Evolutionary conservation across 257 asterid species (phyloP), one percentile per base, ranked within the genome.

Genomic region (Cinchona pubescens): DNA sequence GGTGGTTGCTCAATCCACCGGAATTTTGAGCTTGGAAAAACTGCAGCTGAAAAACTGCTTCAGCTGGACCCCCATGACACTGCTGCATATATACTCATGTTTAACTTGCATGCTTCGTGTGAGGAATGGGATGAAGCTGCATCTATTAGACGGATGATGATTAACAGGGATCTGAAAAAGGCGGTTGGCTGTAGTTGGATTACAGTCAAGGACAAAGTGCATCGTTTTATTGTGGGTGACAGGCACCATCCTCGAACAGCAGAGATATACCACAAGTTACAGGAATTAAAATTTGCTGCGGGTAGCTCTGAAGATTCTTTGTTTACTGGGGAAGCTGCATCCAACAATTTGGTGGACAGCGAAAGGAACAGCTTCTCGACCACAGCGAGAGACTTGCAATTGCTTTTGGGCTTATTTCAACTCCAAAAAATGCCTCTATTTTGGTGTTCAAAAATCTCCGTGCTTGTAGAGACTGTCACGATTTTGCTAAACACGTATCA

Each of bases 361-460:
- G 89, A 49, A 89, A 71, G 53, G 87, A 81, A 32, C 88, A 89
- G 78, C 78, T 72, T 71, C 76, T 79, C 32, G 89, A 84, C 34
- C 94, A 87, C 71, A 89, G 94, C 38, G 90, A 87, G 89, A 82
- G 91, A 78, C 88, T 89, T 48, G 92, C 92, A 0, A 87, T 89
- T 76, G 89, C 89, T 32, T 89, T 78, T 35, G 90, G 94, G 30
- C 85, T 87, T 8, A 83, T 89, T 35, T 76, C 88, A 15, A 75
- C 84, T 6, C 76, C 81, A 72, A 69, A 27, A 16, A n/a, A 42
- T 23, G 71, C 80, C 7, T 79, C 86, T 23, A 68, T 86, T 27
- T 77, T 82, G 65, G 89, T 87, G 14, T 87, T 85, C 82, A 89
- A 89, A 84, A 89, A 87, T 79, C 88, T 87, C 19, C 83, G 89